Base-by-base conservation (phyloP, 1,139 yeast genomes). In the Yamadazyma membranifaciens region DNA sequence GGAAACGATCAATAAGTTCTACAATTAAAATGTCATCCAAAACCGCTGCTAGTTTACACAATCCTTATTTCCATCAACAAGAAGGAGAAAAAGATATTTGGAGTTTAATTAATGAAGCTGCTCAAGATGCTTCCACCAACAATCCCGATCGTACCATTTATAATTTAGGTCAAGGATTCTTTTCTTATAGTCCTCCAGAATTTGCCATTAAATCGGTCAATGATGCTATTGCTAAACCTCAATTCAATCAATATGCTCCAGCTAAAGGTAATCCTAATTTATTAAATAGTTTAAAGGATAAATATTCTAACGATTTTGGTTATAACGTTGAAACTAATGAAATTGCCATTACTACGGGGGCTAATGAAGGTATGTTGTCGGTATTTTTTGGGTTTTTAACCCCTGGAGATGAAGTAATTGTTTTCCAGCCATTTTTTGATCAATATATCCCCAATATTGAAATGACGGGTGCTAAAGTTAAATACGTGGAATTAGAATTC, bases 401-500 rank as follows among this genome's bases (percentile, higher is more conserved):
- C 37, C 79, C 82, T 1, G 98, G 95, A 13, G 98, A 92, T 57
- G 98, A 92, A 63, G 98, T 84, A 14, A 86, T 92, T 62, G 97
- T 92, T n/a, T 87, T 92, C 59, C 96, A 92, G 62, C 98, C 98
- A 2, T 92, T 88, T 60, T 92, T 92, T 59, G 98, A 92, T 57
- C 98, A 92, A 65, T 92, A 92, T 64, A 87, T 92, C 48, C 81
- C 97, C 38, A 92, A 92, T 64, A 85, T 92, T 56, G 94, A 88
- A 62, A 78, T 92, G 70, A 83, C 95, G 3, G 98, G 98, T 22
- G 98, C 96, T 31, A 85, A 80, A 54, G 88, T 87, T 30, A 88
- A 81, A 42, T 89, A 87, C 54, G 95, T 87, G 31, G 86, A 89
- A 38, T 69, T 92, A 47, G 82, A 83, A 50, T 94, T 92, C 32